Evolutionary conservation across 257 asterid species (phyloP).

Genomic region (Coffea canephora): DNA sequence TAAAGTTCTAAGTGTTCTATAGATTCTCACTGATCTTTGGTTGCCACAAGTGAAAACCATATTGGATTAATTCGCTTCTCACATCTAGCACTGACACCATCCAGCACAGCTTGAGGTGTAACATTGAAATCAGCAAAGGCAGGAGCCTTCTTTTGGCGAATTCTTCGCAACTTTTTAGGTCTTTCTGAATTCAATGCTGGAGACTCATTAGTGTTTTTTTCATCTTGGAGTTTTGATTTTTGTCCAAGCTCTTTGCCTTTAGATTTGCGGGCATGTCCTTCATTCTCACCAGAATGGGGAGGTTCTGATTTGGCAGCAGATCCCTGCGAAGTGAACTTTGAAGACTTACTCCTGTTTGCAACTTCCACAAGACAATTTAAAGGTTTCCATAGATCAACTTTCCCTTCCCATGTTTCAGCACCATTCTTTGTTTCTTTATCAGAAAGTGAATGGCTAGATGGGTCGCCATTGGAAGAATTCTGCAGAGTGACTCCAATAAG

Average conservation of each 20-base stretch:
- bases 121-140: constrained; percentile 53
- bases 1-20: constrained; percentile 1
- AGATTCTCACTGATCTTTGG: constrained; percentile 69
- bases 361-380: constrained; percentile 93
- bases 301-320: constrained; percentile 60
- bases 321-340: constrained; percentile 54
- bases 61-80: constrained; percentile 65
- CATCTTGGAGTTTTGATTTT: constrained; percentile 62
- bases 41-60: constrained; percentile 89
- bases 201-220: constrained; percentile 46
- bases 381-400: constrained; percentile 92
- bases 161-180: constrained; percentile 64
- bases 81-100: constrained; percentile 48
- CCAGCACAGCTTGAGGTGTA: constrained; percentile 71
- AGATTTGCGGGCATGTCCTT: constrained; percentile 49
- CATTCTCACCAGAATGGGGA: constrained; percentile 46
- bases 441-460: constrained; percentile 40
- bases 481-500: constrained; percentile 35
- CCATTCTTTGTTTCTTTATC: constrained; percentile 52
- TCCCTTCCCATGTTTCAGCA: constrained; percentile 64
- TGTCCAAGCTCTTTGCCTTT: constrained; percentile 62
- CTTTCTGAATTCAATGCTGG: constrained; percentile 55
- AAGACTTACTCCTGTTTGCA: constrained; percentile 86
- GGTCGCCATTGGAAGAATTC: constrained; percentile 64
- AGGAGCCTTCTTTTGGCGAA: constrained; percentile 64